Conservation (phyloP, 768 basidiomycete genomes). For the Pleurotus pulmonarius region DNA sequence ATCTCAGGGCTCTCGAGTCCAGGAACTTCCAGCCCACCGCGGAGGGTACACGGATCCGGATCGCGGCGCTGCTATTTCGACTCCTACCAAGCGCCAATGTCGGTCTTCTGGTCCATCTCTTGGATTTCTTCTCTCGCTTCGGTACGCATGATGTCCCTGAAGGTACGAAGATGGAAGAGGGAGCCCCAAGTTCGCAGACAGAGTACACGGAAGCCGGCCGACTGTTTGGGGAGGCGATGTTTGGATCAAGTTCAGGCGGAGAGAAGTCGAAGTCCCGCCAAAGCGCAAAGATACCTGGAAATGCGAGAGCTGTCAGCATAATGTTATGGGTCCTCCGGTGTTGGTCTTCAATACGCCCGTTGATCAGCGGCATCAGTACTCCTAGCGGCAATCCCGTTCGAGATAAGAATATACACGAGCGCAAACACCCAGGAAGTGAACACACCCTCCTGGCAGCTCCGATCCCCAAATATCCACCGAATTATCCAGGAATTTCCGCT, state of each 20-base stretch:
- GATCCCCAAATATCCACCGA: no score
- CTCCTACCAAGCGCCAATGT: slow-evolving; percentile 40
- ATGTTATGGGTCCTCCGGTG: background rate
- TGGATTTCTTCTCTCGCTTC: slow-evolving; percentile 31
- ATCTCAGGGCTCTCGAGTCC: background rate
- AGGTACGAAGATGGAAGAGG: background rate
- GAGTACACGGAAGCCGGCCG: slow-evolving; percentile 1
- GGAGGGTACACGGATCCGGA: slow-evolving; percentile 18
- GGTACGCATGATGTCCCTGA: background rate
- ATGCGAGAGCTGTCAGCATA: slow-evolving; percentile 5
- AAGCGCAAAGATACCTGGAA: background rate
- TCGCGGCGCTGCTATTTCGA: slow-evolving; percentile 34
- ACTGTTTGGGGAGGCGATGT: slow-evolving; percentile 1
- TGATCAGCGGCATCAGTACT: background rate
- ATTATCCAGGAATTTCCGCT: no score
- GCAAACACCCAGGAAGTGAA: no score
- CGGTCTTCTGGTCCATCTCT: slow-evolving; percentile 38
- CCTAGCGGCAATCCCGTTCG: no score
- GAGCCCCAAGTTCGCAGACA: background rate
- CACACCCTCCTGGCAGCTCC: no score
- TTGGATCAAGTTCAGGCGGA: background rate
- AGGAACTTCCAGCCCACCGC: background rate
- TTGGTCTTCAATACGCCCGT: background rate
- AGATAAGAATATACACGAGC: no score
- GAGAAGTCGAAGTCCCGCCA: background rate